Evolutionary conservation across 129 eudicot species (phyloP).

Genomic region (Lactuca sativa): DNA sequence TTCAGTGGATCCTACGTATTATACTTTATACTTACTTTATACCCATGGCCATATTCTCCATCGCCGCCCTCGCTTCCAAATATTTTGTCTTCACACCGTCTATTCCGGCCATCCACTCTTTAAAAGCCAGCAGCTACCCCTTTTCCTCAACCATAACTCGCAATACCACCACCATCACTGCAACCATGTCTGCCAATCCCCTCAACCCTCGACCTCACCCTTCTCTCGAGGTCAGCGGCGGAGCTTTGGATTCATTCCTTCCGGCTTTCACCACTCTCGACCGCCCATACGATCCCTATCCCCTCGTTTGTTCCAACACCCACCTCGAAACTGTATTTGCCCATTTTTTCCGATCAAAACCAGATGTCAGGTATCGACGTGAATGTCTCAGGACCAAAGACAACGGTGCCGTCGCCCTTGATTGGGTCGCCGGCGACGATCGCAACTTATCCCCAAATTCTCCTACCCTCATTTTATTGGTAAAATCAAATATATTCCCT

Average conservation of each 20-base stretch:
- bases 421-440: slow-evolving; percentile 83
- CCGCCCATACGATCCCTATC: slow-evolving; percentile 66
- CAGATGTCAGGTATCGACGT: slow-evolving; percentile 60
- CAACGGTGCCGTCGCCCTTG: slow-evolving; percentile 71
- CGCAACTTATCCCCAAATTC: slow-evolving; percentile 44
- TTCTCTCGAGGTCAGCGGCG: slow-evolving; percentile 72
- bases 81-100: slow-evolving; percentile 13
- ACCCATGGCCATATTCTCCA: slow-evolving; percentile 46
- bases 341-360: slow-evolving; percentile 59
- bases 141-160: slow-evolving; percentile 1
- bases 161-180: not conserved
- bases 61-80: slow-evolving; percentile 29
- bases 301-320: slow-evolving; percentile 52
- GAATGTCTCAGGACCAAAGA: slow-evolving; percentile 74
- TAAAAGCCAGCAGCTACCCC: slow-evolving; percentile 2
- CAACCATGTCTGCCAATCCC: slow-evolving; percentile 36
- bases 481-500: slow-evolving; percentile 15
- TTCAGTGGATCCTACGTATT: not conserved
- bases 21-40: too few species aligned
- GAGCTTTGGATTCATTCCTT: slow-evolving; percentile 47
- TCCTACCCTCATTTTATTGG: slow-evolving; percentile 74
- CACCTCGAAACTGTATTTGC: slow-evolving; percentile 94
- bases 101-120: slow-evolving; percentile 5
- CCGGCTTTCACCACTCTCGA: slow-evolving; percentile 55
- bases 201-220: slow-evolving; percentile 45